Conservation (phyloP, 2,329 filamentous ascomycete species). For the Aspergillus chevalieri region DNA sequence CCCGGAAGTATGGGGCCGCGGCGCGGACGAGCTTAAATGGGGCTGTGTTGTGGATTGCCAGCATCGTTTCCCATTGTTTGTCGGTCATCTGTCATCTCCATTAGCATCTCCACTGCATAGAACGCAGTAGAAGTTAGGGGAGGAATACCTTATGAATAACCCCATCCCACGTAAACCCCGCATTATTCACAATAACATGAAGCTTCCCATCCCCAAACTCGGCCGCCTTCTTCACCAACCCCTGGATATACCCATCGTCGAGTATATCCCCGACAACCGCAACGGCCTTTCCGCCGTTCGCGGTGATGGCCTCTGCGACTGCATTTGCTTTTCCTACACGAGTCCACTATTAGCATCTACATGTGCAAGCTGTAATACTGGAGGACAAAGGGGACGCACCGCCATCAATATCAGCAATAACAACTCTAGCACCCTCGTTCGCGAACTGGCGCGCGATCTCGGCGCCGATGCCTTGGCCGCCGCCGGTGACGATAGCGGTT, state of each 20-base stretch:
- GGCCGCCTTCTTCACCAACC: conserved; percentile 67
- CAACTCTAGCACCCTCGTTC: conserved; percentile 78
- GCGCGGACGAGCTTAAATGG: conserved; percentile 78
- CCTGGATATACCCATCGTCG: conserved; percentile 61
- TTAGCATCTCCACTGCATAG: neutral
- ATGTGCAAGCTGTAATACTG: no score
- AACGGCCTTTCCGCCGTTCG: conserved; percentile 58
- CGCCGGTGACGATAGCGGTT: conserved; percentile 80
- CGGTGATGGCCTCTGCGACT: conserved; percentile 63
- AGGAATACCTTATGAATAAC: conserved; percentile 69
- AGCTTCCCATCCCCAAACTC: conserved; percentile 83
- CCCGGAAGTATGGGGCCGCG: conserved; percentile 79
- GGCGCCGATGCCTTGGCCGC: conserved; percentile 81
- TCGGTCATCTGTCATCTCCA: conserved; percentile 58
- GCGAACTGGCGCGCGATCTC: conserved; percentile 77
- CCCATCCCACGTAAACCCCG: conserved; percentile 87
- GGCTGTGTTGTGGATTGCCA: conserved; percentile 74
- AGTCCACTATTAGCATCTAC: neutral
- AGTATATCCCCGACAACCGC: conserved; percentile 73
- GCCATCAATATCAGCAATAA: conserved; percentile 79
- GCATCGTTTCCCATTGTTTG: conserved; percentile 85
- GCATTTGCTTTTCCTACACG: conserved; percentile 57
- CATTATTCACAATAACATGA: conserved; percentile 87
- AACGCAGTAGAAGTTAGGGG: neutral
- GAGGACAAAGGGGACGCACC: neutral